Conservation (phyloP, 352 stramenopile species). For the Phytophthora sansomeana region DNA sequence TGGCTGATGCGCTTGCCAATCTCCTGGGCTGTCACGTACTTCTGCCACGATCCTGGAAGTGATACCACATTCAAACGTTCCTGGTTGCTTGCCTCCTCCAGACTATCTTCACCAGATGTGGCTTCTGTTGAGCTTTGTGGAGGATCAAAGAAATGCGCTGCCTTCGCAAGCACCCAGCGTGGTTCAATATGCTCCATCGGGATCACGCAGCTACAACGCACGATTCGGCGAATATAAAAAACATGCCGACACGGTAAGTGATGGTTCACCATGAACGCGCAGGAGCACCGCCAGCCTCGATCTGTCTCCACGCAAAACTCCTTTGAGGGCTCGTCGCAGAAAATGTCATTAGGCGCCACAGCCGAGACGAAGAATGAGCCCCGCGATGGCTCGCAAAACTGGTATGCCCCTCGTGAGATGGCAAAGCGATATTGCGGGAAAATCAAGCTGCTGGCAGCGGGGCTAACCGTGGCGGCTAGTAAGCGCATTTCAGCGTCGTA, state of each 20-base stretch:
- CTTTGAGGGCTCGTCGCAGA: constrained; percentile 41
- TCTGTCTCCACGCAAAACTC: constrained; percentile 47
- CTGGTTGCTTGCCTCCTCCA: background rate
- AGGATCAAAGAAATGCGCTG: constrained; percentile 31
- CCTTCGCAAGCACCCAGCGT: constrained; percentile 38
- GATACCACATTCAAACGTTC: constrained; percentile 22
- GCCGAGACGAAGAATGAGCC: constrained; percentile 43
- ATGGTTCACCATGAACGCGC: constrained; percentile 48
- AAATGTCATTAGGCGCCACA: constrained; percentile 37
- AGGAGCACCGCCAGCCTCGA: constrained; percentile 46
- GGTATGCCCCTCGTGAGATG: constrained; percentile 35
- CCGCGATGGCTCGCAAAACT: constrained; percentile 44
- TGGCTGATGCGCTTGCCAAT: constrained; percentile 43
- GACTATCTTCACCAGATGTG: background rate
- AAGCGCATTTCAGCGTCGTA: constrained; percentile 46
- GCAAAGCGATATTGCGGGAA: constrained; percentile 42
- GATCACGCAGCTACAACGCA: constrained; percentile 41
- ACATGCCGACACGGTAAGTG: constrained; percentile 43
- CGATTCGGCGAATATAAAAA: constrained; percentile 45
- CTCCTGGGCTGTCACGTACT: constrained; percentile 39
- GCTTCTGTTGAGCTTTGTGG: constrained; percentile 4
- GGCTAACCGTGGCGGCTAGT: constrained; percentile 34
- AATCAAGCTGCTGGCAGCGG: constrained; percentile 33
- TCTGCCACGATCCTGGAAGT: constrained; percentile 39
- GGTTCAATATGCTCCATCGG: constrained; percentile 37